Base-by-base conservation (phyloP, 306 rosid genomes). In the Ormosia semicastrata region DNA sequence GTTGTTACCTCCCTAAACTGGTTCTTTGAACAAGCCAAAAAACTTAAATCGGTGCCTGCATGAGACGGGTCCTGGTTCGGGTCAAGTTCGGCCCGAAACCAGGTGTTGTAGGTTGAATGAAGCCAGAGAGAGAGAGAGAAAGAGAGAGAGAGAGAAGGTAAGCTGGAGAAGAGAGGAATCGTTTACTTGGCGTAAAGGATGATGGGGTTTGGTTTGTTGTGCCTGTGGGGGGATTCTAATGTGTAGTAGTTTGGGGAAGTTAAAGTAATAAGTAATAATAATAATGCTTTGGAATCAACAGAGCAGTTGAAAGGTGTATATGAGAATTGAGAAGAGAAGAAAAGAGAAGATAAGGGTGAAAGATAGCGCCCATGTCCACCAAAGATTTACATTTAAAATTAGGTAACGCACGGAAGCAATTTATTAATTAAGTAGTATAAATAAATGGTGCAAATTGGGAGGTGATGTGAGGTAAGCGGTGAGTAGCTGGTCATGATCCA, bases 151-250 rank as follows among this genome's bases (percentile, higher is more conserved):
- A 39, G 7, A 44, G 10, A 50, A 43, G 18, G 52, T 7, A 34
- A 32, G 17, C 29, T n/a, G 83, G 83, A 62, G 76, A 71, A 46
- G 46, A 76, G 47, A 58, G 50, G 85, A 9, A 56, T 75, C 47
- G 86, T 64, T 82, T 82, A 81, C 82, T 82, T 94, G 86, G 84
- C 88, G 90, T 71, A 80, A 53, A 75, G 89, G 87, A 46, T 58
- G 81, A 58, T 70, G 92, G 86, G 17, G 52, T 17, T 34, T 37
- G 79, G 84, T 85, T 86, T 88, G 87, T 76, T 82, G 59, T 24
- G 80, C 41, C 41, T 67, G 77, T 17, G 32, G 36, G 49, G 29
- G 29, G 44, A 57, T 82, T 77, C 83, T 65, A 5, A 37, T 50
- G 46, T 40, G 29, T 63, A 56, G 49, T 41, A 47, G 53, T 58